Base-by-base conservation (phyloP, 768 basidiomycete genomes). In the Cystoderma amianthinum region DNA sequence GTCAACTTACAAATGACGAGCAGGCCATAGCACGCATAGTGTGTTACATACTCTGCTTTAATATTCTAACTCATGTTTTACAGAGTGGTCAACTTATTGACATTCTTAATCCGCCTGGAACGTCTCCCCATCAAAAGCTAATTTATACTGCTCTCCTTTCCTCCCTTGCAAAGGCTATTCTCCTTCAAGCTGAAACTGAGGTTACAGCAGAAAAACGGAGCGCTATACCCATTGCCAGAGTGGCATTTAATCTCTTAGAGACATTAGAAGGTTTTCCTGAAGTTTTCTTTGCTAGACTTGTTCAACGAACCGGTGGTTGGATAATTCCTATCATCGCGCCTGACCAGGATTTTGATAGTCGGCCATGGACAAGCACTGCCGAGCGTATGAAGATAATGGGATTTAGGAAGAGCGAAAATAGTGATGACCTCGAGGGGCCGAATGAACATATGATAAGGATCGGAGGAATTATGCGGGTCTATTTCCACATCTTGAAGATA, bases 181-280 rank as follows among this genome's bases (percentile, higher is more conserved):
- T 97, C 33, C 71, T 87, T 23, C 95, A 97, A 64, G 93, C 93
- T 13, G 93, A 96, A 65, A 85, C 82, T 0, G 95, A 98, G 60
- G 88, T 95, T 6, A 72, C 85, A 1, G 92, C 93, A 2, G 88
- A 94, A 61, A 81, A 85, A 53, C 79, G 80, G 21, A 85, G 85
- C 17, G 93, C 92, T 0, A 69, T 73, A 25, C 95, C 95, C 0
- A 74, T 99, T 17, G 89, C 87, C 0, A 74, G 77, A 22, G 78
- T 96, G 9, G 62, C 87, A 2, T 72, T 85, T 47, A 80, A 75
- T 46, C 69, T 97, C 21, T 71, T 92, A 41, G 72, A 80, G 38
- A 52, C 51, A 11, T 56, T 74, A 0, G 61, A 80, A 2, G 66
- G 70, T 4, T 85, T 99, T 49, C 64, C 78, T 2, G 72, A 85